These are phyloP conservation scores for Fonsecaea nubica DNA, from an alignment of 2,329 filamentous ascomycete species.

Conservation along the genomic window DNA sequence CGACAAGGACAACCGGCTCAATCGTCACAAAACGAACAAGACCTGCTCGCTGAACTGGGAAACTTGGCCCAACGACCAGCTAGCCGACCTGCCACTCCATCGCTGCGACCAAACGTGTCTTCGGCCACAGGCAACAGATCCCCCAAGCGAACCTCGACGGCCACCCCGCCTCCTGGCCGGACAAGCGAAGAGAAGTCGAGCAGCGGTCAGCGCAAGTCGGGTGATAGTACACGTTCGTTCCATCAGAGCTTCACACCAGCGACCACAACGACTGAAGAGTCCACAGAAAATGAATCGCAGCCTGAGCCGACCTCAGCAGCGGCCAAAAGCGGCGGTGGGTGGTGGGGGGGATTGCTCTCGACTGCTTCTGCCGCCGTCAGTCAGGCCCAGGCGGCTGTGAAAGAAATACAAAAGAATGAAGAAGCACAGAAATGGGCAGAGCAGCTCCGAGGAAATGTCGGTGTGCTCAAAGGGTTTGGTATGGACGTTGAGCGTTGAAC, in stretches of 20 bases:
- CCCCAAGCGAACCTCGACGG: conserved; percentile 60
- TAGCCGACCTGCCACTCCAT: conserved; percentile 83
- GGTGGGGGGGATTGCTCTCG: conserved; percentile 87
- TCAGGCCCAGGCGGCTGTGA: conserved; percentile 89
- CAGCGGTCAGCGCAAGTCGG: conserved; percentile 69
- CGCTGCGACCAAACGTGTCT: conserved; percentile 58
- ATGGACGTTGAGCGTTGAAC: conserved; percentile 44
- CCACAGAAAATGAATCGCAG: conserved; percentile 56
- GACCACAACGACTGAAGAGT: conserved; percentile 61
- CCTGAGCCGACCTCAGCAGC: conserved; percentile 64
- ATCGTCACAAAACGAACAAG: conserved; percentile 60
- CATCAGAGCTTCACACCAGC: conserved; percentile 75
- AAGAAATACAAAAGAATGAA: conserved; percentile 94
- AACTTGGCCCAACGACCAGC: conserved; percentile 74
- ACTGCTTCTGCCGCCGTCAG: conserved; percentile 78
- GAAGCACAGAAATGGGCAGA: conserved; percentile 96
- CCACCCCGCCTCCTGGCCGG: conserved; percentile 58
- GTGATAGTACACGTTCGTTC: conserved; percentile 74
- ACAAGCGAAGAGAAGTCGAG: conserved; percentile 69
- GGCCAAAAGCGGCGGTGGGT: conserved; percentile 68
- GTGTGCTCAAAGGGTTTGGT: conserved; percentile 77
- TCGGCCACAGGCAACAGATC: conserved; percentile 59
- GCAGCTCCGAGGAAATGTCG: conserved; percentile 88
- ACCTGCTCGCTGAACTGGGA: conserved; percentile 87
- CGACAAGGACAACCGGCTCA: conserved; percentile 36